Base-by-base conservation (phyloP, 306 rosid genomes). In the Coriaria nepalensis region DNA sequence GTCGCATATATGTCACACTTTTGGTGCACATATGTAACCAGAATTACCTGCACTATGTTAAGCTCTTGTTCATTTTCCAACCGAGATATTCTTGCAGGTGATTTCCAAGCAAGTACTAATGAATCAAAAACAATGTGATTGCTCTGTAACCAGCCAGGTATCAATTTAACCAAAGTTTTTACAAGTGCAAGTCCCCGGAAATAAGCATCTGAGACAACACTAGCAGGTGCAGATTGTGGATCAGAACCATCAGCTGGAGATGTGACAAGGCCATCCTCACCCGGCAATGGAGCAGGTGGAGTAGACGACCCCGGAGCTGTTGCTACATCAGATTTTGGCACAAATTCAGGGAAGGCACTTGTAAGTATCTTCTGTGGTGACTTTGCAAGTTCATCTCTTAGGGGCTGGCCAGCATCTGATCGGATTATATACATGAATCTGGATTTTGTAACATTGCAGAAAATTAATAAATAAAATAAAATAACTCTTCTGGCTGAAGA, bases 331-430 rank as follows among this genome's bases (percentile, higher is more conserved):
- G 82, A 53, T 48, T 65, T 80, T 39, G 87, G 87, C 47, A 55
- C 63, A 77, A 82, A 85, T 52, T 92, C 94, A 2, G 86, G 79
- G 59, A 85, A 92, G 6, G 96, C 96, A 66, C 87, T 78, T 8
- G 83, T 66, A 65, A 92, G 94, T 63, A 92, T 82, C 81, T 82
- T 82, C 46, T 85, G 87, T 11, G 96, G 96, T 40, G 96, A 92
- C 65, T 92, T 92, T 44, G 98, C 84, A 69, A 92, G 98, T 64
- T 92, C 98, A 53, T 92, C 98, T 73, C 98, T 77, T 67, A 92
- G 52, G 6, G 94, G 83, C 60, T 82, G 96, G 43, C 98, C 98
- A 5, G 94, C 93, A 68, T 92, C 98, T 54, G 96, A 85, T 41
- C 78, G 80, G 53, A 92, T 78, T 47, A 92, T 78, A 66, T 82